Conservation (phyloP, 2,329 filamentous ascomycete genomes). For the Paracoccidioides lutzii region DNA sequence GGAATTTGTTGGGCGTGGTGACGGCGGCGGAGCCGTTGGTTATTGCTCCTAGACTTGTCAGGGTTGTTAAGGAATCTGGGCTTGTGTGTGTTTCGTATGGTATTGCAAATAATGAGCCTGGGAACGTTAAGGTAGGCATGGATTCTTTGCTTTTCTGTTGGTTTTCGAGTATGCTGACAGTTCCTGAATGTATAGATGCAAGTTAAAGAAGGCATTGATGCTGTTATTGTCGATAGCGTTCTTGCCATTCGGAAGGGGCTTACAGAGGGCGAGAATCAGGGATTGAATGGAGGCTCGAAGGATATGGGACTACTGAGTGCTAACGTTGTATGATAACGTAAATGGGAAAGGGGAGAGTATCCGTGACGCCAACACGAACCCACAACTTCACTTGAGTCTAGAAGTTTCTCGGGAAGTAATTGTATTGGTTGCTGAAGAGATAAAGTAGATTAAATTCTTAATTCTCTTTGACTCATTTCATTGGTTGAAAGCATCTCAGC, state of each 20-base stretch:
- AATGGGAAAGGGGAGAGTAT: not conserved
- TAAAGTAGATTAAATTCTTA: not conserved
- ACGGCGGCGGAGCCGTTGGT: constrained; percentile 79
- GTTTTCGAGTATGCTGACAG: constrained; percentile 1
- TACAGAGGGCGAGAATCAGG: constrained; percentile 34
- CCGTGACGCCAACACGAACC: not conserved
- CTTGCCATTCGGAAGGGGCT: constrained; percentile 85
- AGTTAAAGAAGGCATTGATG: constrained; percentile 91
- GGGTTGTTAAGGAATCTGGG: constrained; percentile 86
- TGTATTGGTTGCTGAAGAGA: not conserved
- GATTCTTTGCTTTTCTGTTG: constrained; percentile 6
- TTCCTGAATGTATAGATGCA: constrained; percentile 46
- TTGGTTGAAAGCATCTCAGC: too few relatives aligned
- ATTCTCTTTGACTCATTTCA: too few relatives aligned
- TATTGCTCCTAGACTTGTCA: constrained; percentile 74
- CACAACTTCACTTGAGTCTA: too few relatives aligned
- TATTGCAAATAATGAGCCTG: constrained; percentile 73
- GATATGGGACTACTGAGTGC: not conserved
- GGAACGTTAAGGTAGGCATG: constrained; percentile 79
- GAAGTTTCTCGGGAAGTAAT: not conserved
- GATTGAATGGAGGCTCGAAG: not conserved
- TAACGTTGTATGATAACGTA: not conserved
- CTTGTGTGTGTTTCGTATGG: constrained; percentile 94
- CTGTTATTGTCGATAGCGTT: constrained; percentile 92
- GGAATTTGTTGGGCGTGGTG: constrained; percentile 90